Percentiles rank a stretch among this genome's conserved stretches.
Evolutionary conservation across 495 filamentous ascomycete genomes (phyloP).

Genomic region (Entonaema liquescens): DNA sequence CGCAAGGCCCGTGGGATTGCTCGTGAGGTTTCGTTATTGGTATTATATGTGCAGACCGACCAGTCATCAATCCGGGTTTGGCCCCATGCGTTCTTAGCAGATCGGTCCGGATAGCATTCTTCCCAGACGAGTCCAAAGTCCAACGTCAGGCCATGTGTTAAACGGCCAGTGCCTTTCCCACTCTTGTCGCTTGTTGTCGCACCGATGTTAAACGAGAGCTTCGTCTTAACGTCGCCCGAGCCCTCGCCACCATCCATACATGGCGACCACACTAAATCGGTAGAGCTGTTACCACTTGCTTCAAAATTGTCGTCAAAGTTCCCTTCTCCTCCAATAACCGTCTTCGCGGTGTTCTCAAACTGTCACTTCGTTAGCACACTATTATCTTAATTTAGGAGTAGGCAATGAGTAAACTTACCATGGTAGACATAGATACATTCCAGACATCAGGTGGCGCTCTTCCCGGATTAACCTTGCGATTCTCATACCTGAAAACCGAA

Average conservation of each 20-base stretch:
- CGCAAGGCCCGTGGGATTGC: neutral
- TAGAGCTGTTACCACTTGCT: slow-evolving; percentile 11
- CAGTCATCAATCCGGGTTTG: slow-evolving; percentile 33
- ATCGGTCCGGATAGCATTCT: slow-evolving; percentile 22
- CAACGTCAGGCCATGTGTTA: slow-evolving; percentile 25
- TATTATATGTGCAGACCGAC: slow-evolving; percentile 35
- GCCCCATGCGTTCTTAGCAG: slow-evolving; percentile 28
- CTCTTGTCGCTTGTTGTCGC: slow-evolving; percentile 37
- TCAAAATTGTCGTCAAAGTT: slow-evolving; percentile 28
- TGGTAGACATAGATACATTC: slow-evolving; percentile 39
- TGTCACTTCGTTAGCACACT: neutral
- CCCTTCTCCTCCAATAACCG: slow-evolving; percentile 31
- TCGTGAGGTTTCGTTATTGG: slow-evolving; percentile 13
- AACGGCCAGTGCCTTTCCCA: slow-evolving; percentile 23
- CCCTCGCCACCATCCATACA: slow-evolving; percentile 40
- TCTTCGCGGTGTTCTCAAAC: slow-evolving; percentile 20
- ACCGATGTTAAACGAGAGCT: slow-evolving; percentile 22
- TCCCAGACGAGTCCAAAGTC: slow-evolving; percentile 37
- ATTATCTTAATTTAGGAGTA: neutral
- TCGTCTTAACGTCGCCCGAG: slow-evolving; percentile 35
- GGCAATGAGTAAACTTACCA: slow-evolving; percentile 17
- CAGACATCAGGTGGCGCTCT: slow-evolving; percentile 35
- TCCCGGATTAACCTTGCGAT: slow-evolving; percentile 30
- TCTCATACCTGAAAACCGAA: slow-evolving; percentile 33
- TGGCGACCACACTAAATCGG: slow-evolving; percentile 33